Evolutionary conservation across 2,329 filamentous ascomycete species (phyloP), one percentile per base, ranked within the genome.

Genomic region (Dothidotthia symphoricarpi): DNA sequence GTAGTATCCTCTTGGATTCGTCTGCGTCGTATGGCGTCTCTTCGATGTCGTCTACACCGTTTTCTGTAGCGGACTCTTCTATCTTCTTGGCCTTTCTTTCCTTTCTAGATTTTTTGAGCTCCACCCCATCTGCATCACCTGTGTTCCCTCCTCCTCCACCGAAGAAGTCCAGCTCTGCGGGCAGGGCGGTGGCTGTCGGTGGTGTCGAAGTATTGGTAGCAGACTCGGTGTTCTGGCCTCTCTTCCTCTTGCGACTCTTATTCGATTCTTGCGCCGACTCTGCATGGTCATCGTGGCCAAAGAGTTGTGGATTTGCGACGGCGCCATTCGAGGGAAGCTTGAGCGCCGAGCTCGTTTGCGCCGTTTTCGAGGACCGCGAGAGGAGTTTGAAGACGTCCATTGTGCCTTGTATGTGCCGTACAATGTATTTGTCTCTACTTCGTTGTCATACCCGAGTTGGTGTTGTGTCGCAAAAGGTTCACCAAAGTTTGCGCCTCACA

Each of bases 321-420:
- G 75, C 78, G 44, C 83, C 83, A 34, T 79, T 78, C 3, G 83
- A 86, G 6, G 84, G 83, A 22, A 85, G 70, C 38, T 73, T 76
- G 3, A 69, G 55, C 14, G 67, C 45, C 19, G 64, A 59, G 9
- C 55, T 44, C 3, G 29, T 16, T 33, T 68, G 72, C 40, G 70
- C 59, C 11, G 73, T 69, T 55, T 85, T 87, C 3, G 80, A 81
- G 40, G 83, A 83, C 34, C 85, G 77, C 24, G 85, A 86, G 42
- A 89, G 71, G 22, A 89, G 70, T 57, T 82, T 87, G 58, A 88
- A 73, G 37, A 88, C 81, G 67, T 89, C 84, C 83, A 86, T 86
- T 39, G 32, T 52, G 1, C 9, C 5, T 5, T 5, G 5, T 22
- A 22, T 22, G 19, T 5, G 19, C 19, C n/a, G n/a, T n/a, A n/a